Conservation (phyloP, 208 protist species). For the Acanthamoeba triangularis region DNA sequence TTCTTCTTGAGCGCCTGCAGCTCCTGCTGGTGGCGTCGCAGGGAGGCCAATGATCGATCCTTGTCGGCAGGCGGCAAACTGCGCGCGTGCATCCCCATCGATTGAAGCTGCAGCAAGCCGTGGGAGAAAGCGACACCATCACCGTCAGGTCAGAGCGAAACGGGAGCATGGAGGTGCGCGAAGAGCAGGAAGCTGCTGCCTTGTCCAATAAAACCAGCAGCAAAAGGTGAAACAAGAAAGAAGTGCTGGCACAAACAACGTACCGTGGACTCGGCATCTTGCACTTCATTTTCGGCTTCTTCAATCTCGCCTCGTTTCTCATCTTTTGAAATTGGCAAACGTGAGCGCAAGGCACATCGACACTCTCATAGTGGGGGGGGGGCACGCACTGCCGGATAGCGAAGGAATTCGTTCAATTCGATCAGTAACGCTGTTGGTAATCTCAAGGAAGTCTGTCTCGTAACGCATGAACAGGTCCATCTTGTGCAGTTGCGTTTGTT, state of each 20-base stretch:
- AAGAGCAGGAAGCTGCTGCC: too few relatives aligned
- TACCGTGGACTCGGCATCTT: slow-evolving; percentile 40
- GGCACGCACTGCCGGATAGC: not conserved
- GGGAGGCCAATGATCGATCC: not conserved
- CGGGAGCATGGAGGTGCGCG: too few relatives aligned
- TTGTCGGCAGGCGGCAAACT: not conserved
- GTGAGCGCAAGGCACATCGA: too few relatives aligned
- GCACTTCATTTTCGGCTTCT: slow-evolving; percentile 19
- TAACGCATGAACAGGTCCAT: slow-evolving; percentile 49
- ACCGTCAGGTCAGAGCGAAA: not conserved
- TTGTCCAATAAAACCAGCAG: not conserved
- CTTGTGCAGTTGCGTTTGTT: not conserved
- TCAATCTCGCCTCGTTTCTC: slow-evolving; percentile 28
- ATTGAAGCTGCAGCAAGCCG: not conserved
- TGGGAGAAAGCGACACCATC: not conserved
- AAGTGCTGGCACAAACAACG: not conserved
- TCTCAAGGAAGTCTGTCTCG: slow-evolving; percentile 52
- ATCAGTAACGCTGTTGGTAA: not conserved
- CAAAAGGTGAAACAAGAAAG: not conserved
- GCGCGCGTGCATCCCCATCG: slow-evolving; percentile 62
- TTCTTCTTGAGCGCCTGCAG: slow-evolving; percentile 45
- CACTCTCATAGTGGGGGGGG: not conserved
- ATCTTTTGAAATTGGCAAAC: not conserved
- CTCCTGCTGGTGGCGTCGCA: slow-evolving; percentile 31
- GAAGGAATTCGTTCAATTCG: slow-evolving; percentile 20